Conservation (phyloP, 1,284 basidiomycete genomes). For the Chondrostereum purpureum region DNA sequence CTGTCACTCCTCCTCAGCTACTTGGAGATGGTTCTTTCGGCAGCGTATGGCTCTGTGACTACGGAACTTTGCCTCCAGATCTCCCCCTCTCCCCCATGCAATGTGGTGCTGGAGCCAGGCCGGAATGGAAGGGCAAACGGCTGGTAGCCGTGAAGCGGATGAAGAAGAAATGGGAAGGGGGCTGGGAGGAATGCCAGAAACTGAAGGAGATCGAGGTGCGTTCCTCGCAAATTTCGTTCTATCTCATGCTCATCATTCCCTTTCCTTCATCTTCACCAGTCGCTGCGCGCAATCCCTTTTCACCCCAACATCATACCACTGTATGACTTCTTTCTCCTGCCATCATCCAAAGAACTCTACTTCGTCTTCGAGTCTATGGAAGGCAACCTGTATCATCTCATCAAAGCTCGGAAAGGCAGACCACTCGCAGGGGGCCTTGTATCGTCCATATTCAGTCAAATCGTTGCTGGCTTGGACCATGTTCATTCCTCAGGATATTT, state of each 20-base stretch:
- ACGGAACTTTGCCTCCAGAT: slow-evolving; percentile 86
- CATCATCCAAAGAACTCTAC: slow-evolving; percentile 90
- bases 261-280: slow-evolving; percentile 46
- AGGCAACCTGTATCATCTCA: slow-evolving; percentile 98
- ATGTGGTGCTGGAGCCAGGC: slow-evolving; percentile 79
- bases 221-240: slow-evolving; percentile 15
- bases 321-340: slow-evolving; percentile 97
- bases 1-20: slow-evolving; percentile 74
- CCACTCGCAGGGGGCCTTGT: slow-evolving; percentile 93
- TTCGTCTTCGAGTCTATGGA: slow-evolving; percentile 99
- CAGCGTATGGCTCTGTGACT: slow-evolving; percentile 98
- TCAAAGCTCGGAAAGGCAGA: slow-evolving; percentile 92
- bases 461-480: slow-evolving; percentile 85
- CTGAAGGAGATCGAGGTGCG: slow-evolving; percentile 94
- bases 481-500: slow-evolving; percentile 94
- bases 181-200: slow-evolving; percentile 94
- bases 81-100: slow-evolving; percentile 88
- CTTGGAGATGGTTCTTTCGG: slow-evolving; percentile 97
- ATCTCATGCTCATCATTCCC: slow-evolving; percentile 13
- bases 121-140: slow-evolving; percentile 91
- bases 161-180: slow-evolving; percentile 96
- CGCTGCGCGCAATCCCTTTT: slow-evolving; percentile 86
- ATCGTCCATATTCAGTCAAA: slow-evolving; percentile 92
- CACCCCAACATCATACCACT: slow-evolving; percentile 98
- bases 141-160: slow-evolving; percentile 98